A percentile compares a stretch with the other conserved stretches of the same genome.
Evolutionary conservation across 78 protist species (phyloP).

Genomic region (Guillardia theta): DNA sequence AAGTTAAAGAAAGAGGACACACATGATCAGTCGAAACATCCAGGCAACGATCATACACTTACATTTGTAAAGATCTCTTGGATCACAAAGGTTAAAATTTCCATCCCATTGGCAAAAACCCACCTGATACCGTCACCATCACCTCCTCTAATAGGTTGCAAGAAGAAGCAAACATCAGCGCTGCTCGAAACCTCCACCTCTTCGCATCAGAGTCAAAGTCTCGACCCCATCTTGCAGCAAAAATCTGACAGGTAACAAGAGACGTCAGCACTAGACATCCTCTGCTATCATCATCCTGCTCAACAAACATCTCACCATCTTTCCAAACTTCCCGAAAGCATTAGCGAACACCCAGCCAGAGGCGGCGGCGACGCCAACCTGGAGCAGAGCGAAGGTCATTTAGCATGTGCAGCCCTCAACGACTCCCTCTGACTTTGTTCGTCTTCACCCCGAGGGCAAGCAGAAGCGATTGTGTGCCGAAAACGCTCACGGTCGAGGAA

Average conservation of each 20-base stretch:
- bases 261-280: too few relatives aligned
- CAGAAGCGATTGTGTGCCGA: constrained; percentile 27
- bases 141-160: too few relatives aligned
- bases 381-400: neutral
- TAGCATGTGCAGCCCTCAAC: too few relatives aligned
- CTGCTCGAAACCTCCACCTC: constrained; percentile 18
- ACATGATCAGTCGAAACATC: neutral
- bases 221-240: neutral
- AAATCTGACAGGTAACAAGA: too few relatives aligned
- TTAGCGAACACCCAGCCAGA: neutral
- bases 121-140: too few relatives aligned
- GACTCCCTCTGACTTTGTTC: neutral
- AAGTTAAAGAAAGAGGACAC: neutral
- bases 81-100: neutral
- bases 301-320: neutral
- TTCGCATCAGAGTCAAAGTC: constrained; percentile 1
- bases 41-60: neutral
- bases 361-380: neutral
- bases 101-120: constrained; percentile 21
- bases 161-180: too few relatives aligned
- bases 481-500: neutral
- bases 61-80: neutral
- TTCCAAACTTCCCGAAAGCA: neutral
- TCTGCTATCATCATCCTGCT: neutral
- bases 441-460: constrained; percentile 17